These are phyloP conservation scores for Kuraishia cidri DNA, from an alignment of 805 yeast species.

Conservation along the genomic window DNA sequence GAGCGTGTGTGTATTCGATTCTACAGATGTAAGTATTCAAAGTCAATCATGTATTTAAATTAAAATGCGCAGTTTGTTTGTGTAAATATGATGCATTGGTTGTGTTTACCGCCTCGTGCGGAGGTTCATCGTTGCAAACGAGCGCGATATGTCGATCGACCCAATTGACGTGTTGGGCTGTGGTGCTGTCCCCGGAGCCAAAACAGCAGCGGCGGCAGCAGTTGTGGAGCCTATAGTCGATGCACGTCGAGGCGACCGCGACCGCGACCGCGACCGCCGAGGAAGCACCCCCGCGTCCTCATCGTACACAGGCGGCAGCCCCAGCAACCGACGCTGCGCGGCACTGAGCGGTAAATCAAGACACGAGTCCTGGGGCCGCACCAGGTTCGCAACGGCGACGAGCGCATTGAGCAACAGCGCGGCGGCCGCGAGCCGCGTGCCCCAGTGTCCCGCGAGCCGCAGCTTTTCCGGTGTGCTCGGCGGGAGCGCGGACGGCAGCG, in stretches of 20 bases:
- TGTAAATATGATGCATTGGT: too few relatives aligned
- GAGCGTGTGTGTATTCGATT: too few relatives aligned
- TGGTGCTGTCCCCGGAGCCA: not conserved
- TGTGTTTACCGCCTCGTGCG: not conserved
- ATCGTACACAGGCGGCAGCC: conserved; percentile 18
- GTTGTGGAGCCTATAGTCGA: too few relatives aligned
- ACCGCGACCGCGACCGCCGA: too few relatives aligned
- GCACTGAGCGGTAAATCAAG: conserved; percentile 38
- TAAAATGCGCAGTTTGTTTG: too few relatives aligned
- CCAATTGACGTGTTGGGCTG: not conserved
- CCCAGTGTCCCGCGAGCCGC: not conserved
- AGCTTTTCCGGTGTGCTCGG: not conserved
- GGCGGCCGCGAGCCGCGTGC: not conserved
- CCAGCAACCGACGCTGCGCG: conserved; percentile 35
- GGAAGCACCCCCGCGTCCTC: not conserved
- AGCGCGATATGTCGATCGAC: not conserved
- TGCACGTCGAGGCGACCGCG: too few relatives aligned
- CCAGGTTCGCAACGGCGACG: conserved; percentile 17
- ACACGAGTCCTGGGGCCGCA: conserved; percentile 39
- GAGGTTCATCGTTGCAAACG: conserved; percentile 1
- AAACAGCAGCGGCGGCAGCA: not conserved
- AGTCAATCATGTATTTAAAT: too few relatives aligned
- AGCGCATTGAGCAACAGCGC: conserved; percentile 17
- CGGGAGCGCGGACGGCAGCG: not conserved
- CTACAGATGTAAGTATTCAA: too few relatives aligned